These are phyloP conservation scores for Fusarium euwallaceae DNA, from an alignment of 2,329 filamentous ascomycete species.

Conservation along the genomic window DNA sequence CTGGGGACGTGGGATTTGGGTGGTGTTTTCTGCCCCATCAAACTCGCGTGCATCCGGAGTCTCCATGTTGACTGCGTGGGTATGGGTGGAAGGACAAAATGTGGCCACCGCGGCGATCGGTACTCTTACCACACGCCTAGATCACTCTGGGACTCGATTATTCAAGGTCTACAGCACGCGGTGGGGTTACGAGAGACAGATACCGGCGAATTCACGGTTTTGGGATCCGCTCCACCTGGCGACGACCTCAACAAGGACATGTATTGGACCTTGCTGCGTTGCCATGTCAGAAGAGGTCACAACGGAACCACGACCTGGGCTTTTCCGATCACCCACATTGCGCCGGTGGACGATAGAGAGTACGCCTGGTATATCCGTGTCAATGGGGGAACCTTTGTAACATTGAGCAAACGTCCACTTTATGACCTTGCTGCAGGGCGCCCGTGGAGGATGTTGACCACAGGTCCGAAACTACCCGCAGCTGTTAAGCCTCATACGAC, in stretches of 20 bases:
- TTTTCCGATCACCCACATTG: neutral
- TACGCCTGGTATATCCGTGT: neutral
- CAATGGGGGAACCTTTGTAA: neutral
- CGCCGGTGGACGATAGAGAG: neutral
- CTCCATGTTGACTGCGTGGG: neutral
- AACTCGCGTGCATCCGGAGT: neutral
- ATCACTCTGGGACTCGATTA: neutral
- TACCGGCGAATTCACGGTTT: neutral
- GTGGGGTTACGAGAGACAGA: neutral
- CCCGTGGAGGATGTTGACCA: neutral
- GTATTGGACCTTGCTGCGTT: conserved; percentile 5
- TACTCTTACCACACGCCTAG: neutral
- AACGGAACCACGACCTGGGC: conserved; percentile 3
- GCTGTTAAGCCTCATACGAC: neutral
- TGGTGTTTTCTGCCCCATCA: neutral
- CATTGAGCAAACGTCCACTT: accelerated
- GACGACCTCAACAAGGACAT: neutral
- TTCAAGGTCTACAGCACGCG: neutral
- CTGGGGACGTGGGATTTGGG: neutral
- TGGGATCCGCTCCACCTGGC: neutral
- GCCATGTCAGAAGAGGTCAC: neutral
- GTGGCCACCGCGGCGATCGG: neutral
- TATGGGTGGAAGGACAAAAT: neutral
- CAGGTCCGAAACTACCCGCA: neutral
- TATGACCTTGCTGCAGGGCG: neutral